A percentile compares a stretch with the other conserved stretches of the same genome.
phyloP scores from a whole-genome alignment of 2,329 filamentous ascomycete species.

The Aspergillus udagawae region DNA sequence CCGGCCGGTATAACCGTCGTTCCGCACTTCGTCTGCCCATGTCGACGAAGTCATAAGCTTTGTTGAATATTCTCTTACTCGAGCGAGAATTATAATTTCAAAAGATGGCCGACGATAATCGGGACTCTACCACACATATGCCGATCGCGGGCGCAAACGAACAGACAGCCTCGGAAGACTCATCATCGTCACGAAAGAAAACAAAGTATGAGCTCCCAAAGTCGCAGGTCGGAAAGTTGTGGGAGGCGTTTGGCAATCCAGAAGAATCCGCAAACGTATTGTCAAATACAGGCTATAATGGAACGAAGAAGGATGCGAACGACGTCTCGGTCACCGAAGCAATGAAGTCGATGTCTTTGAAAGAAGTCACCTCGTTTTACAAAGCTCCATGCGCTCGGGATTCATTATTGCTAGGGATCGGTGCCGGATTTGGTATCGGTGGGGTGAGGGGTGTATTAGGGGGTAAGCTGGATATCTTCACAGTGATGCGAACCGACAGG shows the following conservation, averaged over 20 bases:
- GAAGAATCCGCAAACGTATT: constrained; percentile 52
- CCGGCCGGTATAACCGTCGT: not conserved
- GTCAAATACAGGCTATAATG: constrained; percentile 56
- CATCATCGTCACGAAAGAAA: constrained; percentile 24
- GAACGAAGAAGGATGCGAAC: constrained; percentile 53
- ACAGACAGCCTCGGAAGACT: constrained; percentile 13
- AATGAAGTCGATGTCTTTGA: constrained; percentile 45
- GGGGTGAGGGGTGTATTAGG: constrained; percentile 69
- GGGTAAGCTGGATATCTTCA: constrained; percentile 48
- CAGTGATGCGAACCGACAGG: not conserved
- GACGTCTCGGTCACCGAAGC: constrained; percentile 40
- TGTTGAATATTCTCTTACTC: constrained; percentile 3
- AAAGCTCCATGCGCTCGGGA: constrained; percentile 80
- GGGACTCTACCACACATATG: constrained; percentile 20
- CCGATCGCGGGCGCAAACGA: constrained; percentile 10
- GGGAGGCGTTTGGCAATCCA: constrained; percentile 46
- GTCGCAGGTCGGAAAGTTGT: constrained; percentile 46
- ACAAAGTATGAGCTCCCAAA: constrained; percentile 41
- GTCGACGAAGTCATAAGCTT: not conserved
- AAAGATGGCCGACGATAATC: constrained; percentile 40
- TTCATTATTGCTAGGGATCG: constrained; percentile 78
- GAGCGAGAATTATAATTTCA: constrained; percentile 4
- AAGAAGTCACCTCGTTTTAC: constrained; percentile 60
- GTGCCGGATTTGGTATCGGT: constrained; percentile 70
- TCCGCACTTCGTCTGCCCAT: not conserved